A percentile compares a stretch with the other conserved stretches of the same genome.
phyloP scores from a whole-genome alignment of 371 early-diverging fungal genomes.

The Actinomortierella ambigua region DNA sequence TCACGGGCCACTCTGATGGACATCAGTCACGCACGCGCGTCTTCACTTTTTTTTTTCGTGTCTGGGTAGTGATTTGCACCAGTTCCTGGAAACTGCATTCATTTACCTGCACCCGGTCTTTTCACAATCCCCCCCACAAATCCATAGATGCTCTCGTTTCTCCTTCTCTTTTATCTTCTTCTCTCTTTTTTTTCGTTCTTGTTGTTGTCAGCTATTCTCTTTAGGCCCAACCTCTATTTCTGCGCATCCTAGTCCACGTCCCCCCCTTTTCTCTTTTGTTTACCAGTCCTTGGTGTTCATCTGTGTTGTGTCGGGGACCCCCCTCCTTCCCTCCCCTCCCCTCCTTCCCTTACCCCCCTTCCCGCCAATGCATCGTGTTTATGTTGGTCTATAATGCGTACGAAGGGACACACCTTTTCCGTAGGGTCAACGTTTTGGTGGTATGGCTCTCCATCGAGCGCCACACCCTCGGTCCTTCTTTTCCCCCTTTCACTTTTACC shows the following conservation, averaged over 20 bases:
- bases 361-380: too few relatives aligned
- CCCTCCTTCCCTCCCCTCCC: too few relatives aligned
- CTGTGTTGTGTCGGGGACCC: too few relatives aligned
- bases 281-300: neutral
- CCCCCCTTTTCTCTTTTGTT: neutral
- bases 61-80: neutral
- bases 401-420: too few relatives aligned
- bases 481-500: too few relatives aligned
- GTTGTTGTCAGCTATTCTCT: slow-evolving; percentile 1
- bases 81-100: neutral
- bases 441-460: too few relatives aligned
- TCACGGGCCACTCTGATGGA: neutral
- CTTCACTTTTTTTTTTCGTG: neutral
- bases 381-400: too few relatives aligned
- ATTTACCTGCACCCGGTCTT: neutral
- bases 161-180: neutral
- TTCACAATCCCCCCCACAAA: neutral
- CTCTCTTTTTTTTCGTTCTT: neutral
- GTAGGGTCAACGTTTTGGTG: too few relatives aligned
- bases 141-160: neutral
- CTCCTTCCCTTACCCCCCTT: too few relatives aligned
- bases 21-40: neutral
- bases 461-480: too few relatives aligned
- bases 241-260: neutral
- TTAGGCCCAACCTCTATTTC: slow-evolving; percentile 1